phyloP scores from a whole-genome alignment of 148 eudicot genomes.

The Rhododendron henanense region DNA sequence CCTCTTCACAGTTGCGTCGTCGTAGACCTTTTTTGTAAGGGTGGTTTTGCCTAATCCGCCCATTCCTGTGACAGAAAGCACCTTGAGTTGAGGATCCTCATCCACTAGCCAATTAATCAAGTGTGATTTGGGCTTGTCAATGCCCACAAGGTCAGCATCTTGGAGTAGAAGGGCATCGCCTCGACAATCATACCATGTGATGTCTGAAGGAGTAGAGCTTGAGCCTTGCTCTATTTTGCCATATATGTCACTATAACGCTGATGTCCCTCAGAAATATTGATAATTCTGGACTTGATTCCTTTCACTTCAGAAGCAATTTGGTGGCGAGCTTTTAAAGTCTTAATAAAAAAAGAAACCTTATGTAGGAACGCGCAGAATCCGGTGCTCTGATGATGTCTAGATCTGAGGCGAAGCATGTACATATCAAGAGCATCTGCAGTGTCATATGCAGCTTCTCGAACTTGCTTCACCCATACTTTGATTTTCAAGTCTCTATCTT shows the following conservation, averaged over 20 bases:
- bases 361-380: not conserved
- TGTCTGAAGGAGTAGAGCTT: not conserved
- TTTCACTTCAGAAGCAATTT: not conserved
- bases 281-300: not conserved
- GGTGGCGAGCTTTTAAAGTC: not conserved
- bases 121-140: not conserved
- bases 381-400: not conserved
- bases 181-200: slow-evolving; percentile 8
- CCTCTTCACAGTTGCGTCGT: too few relatives aligned
- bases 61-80: slow-evolving; percentile 3
- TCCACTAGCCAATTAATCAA: not conserved
- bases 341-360: too few relatives aligned
- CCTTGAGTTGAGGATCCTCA: slow-evolving; percentile 9
- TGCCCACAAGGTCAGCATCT: slow-evolving; percentile 13
- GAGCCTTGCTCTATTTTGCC: not conserved
- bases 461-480: slow-evolving; percentile 9
- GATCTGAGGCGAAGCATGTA: not conserved
- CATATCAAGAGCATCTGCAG: not conserved
- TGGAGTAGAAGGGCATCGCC: slow-evolving; percentile 18
- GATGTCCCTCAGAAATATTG: not conserved
- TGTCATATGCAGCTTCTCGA: slow-evolving; percentile 4
- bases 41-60: not conserved
- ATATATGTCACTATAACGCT: not conserved
- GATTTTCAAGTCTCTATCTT: not conserved
- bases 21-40: not conserved